Evolutionary conservation across 257 asterid genomes (phyloP).

Genomic region (Echites panduratus): DNA sequence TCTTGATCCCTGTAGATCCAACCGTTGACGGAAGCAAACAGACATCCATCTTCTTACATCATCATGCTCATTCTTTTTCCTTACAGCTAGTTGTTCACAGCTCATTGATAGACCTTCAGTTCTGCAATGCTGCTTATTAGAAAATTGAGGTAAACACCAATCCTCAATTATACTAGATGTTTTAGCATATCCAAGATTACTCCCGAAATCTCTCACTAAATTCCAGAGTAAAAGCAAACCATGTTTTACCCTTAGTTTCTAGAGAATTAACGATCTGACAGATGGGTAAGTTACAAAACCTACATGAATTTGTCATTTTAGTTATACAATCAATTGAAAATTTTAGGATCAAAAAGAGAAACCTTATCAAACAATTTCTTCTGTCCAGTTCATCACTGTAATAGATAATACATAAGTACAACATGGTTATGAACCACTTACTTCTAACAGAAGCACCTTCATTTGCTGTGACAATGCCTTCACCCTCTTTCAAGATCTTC

Average conservation of each 20-base stretch:
- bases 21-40: background rate
- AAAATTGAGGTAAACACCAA: background rate
- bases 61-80: background rate
- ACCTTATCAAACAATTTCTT: background rate
- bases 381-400: background rate
- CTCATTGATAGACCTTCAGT: background rate
- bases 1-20: background rate
- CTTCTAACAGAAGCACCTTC: constrained; percentile 64
- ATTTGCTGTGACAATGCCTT: constrained; percentile 48
- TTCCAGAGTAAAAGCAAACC: background rate
- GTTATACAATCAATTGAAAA: background rate
- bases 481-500: constrained; percentile 63
- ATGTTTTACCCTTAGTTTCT: background rate
- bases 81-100: background rate
- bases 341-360: background rate
- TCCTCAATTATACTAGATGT: background rate
- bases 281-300: background rate
- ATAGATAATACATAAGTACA: background rate
- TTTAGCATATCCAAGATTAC: constrained; percentile 1
- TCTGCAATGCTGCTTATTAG: background rate
- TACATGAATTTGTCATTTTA: background rate
- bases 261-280: background rate
- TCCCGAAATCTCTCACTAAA: background rate
- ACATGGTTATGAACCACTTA: constrained; percentile 28
- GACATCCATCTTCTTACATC: background rate